Evolutionary conservation across 371 early-diverging fungal species (phyloP).

Genomic region (Mucor piriformis): DNA sequence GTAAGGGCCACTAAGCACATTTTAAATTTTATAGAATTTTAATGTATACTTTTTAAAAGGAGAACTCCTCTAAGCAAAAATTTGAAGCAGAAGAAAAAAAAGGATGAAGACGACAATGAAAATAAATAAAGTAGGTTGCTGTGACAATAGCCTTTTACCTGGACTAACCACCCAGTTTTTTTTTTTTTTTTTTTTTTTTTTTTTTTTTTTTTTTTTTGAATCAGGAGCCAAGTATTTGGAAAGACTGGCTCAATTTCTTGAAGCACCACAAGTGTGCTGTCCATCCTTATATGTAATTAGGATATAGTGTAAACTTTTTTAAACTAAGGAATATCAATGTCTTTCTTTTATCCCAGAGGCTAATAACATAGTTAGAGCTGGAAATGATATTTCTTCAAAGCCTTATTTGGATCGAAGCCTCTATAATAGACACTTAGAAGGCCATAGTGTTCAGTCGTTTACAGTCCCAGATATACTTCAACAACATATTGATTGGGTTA

Average conservation of each 20-base stretch:
- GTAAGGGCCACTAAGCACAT: not conserved
- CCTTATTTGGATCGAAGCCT: constrained; percentile 4
- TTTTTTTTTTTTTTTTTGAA: not conserved
- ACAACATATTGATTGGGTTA: not conserved
- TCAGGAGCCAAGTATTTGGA: constrained; percentile 10
- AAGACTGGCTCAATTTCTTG: constrained; percentile 11
- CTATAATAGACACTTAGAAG: constrained; percentile 3
- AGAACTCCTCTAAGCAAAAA: not conserved
- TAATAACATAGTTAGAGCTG: constrained; percentile 13
- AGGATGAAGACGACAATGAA: not conserved
- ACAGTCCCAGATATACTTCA: not conserved
- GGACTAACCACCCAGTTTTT: not conserved
- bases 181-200: too few relatives aligned
- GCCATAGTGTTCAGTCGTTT: not conserved
- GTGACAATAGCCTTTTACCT: constrained; percentile 1
- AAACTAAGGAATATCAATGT: constrained; percentile 12
- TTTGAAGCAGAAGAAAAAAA: too few relatives aligned
- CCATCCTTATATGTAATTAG: constrained; percentile 17
- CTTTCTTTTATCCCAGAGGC: constrained; percentile 13
- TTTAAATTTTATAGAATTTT: not conserved
- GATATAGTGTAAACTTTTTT: not conserved
- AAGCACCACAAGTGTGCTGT: constrained; percentile 3
- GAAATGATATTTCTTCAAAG: constrained; percentile 9
- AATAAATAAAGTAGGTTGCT: constrained; percentile 1
- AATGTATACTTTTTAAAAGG: not conserved